Evolutionary conservation across 140 eudicot species (phyloP).

Genomic region (Cichorium intybus): DNA sequence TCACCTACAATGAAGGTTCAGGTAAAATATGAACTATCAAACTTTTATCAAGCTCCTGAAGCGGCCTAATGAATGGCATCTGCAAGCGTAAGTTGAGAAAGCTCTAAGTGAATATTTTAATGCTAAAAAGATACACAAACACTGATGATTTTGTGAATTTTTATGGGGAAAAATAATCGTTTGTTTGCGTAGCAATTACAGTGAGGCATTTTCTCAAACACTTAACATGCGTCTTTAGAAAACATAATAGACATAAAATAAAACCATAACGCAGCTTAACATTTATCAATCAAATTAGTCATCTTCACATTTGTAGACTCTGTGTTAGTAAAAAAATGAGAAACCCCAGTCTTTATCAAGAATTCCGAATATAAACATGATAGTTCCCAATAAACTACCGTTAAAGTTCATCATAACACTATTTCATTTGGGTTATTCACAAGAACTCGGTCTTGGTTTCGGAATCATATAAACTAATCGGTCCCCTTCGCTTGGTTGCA

Average conservation of each 20-base stretch:
- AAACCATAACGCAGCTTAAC: background rate
- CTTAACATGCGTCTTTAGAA: background rate
- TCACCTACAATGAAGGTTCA: conserved; percentile 79
- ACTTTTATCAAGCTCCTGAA: conserved; percentile 48
- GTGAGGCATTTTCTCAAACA: conserved; percentile 23
- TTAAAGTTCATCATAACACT: conserved; percentile 51
- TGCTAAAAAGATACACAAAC: background rate
- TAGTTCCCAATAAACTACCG: conserved; percentile 44
- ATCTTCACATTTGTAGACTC: conserved; percentile 55
- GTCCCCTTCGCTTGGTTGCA: no score
- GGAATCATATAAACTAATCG: conserved; percentile 20
- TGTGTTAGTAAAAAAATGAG: conserved; percentile 43
- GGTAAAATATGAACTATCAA: conserved; percentile 55
- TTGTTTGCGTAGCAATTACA: background rate
- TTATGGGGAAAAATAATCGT: background rate
- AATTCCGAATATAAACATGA: conserved; percentile 64
- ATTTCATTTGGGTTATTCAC: conserved; percentile 18
- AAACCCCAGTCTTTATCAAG: conserved; percentile 71
- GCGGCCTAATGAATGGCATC: conserved; percentile 44
- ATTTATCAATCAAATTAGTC: background rate
- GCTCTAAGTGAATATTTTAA: background rate
- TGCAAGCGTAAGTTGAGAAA: conserved; percentile 34
- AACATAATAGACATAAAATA: background rate
- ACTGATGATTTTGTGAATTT: background rate
- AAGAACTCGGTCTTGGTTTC: conserved; percentile 12